These are phyloP conservation scores for Phialophora macrospora DNA, from an alignment of 2,329 filamentous ascomycete genomes.

Conservation along the genomic window DNA sequence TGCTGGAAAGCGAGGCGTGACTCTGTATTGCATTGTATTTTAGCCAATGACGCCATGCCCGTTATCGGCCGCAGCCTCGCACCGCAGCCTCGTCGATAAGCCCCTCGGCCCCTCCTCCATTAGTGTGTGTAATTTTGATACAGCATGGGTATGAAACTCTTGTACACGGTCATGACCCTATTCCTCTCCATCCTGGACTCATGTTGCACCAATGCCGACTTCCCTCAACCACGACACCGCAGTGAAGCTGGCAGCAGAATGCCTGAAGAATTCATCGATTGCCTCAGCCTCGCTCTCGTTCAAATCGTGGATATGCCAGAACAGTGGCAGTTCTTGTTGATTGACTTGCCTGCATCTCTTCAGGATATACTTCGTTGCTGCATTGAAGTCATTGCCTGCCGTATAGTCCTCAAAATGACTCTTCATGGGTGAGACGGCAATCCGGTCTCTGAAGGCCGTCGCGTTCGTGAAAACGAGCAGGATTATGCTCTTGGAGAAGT, in stretches of 20 bases:
- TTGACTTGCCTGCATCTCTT: constrained; percentile 26
- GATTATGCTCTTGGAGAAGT: constrained; percentile 24
- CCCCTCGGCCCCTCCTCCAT: neutral
- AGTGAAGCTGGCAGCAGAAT: constrained; percentile 21
- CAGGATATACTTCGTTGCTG: constrained; percentile 31
- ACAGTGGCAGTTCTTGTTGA: constrained; percentile 16
- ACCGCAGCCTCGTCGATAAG: neutral
- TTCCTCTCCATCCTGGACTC: neutral
- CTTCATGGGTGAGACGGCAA: constrained; percentile 25
- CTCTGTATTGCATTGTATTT: constrained; percentile 19
- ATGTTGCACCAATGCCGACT: constrained; percentile 16
- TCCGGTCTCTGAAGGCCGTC: constrained; percentile 21
- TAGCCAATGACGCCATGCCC: constrained; percentile 21
- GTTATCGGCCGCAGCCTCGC: constrained; percentile 18
- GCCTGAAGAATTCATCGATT: constrained; percentile 27
- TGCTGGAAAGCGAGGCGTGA: constrained; percentile 12
- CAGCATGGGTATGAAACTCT: neutral
- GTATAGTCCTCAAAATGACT: constrained; percentile 28
- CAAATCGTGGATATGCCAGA: constrained; percentile 28
- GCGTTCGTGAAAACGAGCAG: constrained; percentile 29
- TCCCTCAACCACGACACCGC: constrained; percentile 23
- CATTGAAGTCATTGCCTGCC: constrained; percentile 26
- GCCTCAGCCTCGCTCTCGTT: constrained; percentile 15
- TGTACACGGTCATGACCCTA: constrained; percentile 8
- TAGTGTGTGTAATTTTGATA: neutral